Evolutionary conservation across 352 stramenopile genomes (phyloP), one percentile per base, ranked within the genome.

Genomic region (Paralagenidium karlingii): DNA sequence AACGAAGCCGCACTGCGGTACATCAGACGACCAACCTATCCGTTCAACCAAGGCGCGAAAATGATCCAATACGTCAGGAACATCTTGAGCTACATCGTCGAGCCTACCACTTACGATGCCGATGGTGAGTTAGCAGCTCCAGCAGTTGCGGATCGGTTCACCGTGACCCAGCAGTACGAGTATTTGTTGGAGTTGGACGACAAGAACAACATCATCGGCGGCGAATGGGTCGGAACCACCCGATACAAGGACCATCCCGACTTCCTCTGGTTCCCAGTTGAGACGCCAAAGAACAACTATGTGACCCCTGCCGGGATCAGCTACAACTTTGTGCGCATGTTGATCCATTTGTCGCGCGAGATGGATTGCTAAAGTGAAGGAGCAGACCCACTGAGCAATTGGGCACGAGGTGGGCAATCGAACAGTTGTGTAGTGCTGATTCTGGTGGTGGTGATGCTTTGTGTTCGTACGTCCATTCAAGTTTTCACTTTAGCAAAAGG

Each of bases 161-260:
- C 40, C 20, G 16, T 13, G n/a, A 25, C 28, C 28, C 24, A 24
- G 13, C 13, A 26, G 5, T 46, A 46, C 40, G 28, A 38, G 40
- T 46, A 46, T 18, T 20, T 46, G 40, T 31, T 46, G 20, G 40
- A 46, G 40, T 24, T 46, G 3, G 31, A 46, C 21, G 30, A 19
- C 29, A 46, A 39, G 6, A 63, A 69, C 36, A 55, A 76, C 39
- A 77, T 86, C 51, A 55, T 83, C 10, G 73, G 73, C 33, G 73
- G 73, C 3, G 73, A 86, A 46, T 86, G 73, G 73, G 22, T 86
- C 22, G n/a, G n/a, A n/a, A n/a, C n/a, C n/a, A n/a, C n/a, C n/a
- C n/a, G n/a, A n/a, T 50, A 45, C 8, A 45, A 40, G 8, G 62
- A 69, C 37, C 73, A 86, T 45, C 62, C 66, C 0, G 73, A 86